Evolutionary conservation across 441 rosid species (phyloP).

Genomic region (Mallotus repandus): DNA sequence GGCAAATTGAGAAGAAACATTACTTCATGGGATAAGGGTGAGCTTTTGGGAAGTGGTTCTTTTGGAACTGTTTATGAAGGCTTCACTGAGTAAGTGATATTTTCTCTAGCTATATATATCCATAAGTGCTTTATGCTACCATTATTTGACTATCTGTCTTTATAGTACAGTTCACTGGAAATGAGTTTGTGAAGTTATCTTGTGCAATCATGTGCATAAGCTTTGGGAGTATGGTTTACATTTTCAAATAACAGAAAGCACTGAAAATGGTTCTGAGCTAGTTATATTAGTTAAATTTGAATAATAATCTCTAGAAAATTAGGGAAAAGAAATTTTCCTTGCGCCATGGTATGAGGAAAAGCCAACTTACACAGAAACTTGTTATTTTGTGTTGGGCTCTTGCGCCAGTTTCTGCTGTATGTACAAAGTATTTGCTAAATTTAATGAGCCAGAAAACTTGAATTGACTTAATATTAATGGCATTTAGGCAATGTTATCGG

Average conservation of each 20-base stretch:
- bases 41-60: conserved; percentile 41
- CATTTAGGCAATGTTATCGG: too few species aligned
- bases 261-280: background rate
- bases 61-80: conserved; percentile 49
- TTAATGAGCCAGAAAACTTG: too few species aligned
- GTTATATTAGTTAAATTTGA: background rate
- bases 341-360: background rate
- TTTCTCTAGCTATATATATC: background rate
- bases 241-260: background rate
- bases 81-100: conserved; percentile 34
- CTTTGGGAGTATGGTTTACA: background rate
- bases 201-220: background rate
- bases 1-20: conserved; percentile 30
- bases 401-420: background rate
- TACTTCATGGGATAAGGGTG: conserved; percentile 43
- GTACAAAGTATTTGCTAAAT: too few species aligned
- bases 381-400: background rate
- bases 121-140: background rate
- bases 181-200: background rate
- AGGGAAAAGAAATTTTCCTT: background rate
- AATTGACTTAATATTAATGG: too few species aligned
- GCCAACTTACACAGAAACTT: background rate
- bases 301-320: background rate
- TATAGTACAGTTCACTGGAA: background rate
- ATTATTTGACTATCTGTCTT: background rate